phyloP scores from a whole-genome alignment of 2,329 filamentous ascomycete species.

The Fusarium sp. region DNA sequence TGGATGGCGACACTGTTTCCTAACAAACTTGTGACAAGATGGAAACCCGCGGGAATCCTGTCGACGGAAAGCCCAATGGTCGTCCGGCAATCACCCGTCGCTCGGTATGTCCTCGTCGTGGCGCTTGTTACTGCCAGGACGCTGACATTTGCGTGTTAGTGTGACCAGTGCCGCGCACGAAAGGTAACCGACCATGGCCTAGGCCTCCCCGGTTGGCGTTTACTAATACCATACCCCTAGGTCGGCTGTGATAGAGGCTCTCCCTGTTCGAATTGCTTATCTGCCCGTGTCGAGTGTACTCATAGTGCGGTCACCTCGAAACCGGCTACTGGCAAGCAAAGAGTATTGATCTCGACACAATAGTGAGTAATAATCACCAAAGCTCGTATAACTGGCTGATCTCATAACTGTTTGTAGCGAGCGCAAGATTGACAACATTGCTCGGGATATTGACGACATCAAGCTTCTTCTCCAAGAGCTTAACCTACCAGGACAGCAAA shows the following conservation, averaged over 20 bases:
- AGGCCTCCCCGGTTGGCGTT: background rate
- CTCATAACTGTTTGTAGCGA: constrained; percentile 42
- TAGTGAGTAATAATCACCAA: constrained; percentile 44
- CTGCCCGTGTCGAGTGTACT: constrained; percentile 48
- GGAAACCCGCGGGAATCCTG: constrained; percentile 22
- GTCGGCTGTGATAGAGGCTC: constrained; percentile 35
- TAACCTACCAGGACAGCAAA: background rate
- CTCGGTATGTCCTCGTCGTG: constrained; percentile 16
- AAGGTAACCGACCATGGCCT: constrained; percentile 15
- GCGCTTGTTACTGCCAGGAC: no score
- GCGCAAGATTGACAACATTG: constrained; percentile 52
- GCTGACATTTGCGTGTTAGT: constrained; percentile 21
- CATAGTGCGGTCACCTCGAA: constrained; percentile 45
- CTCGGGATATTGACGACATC: constrained; percentile 48
- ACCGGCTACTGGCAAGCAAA: constrained; percentile 44
- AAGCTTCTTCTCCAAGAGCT: constrained; percentile 42
- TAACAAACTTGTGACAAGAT: background rate
- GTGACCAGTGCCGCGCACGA: constrained; percentile 40
- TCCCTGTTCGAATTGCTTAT: constrained; percentile 48
- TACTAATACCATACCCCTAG: background rate
- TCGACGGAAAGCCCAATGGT: background rate
- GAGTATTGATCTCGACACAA: constrained; percentile 51
- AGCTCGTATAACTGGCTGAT: background rate
- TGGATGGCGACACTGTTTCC: background rate
- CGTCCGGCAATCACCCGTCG: constrained; percentile 29